Evolutionary conservation across 257 asterid genomes (phyloP), one percentile per base, ranked within the genome.

Genomic region (Craterostigma plantagineum): DNA sequence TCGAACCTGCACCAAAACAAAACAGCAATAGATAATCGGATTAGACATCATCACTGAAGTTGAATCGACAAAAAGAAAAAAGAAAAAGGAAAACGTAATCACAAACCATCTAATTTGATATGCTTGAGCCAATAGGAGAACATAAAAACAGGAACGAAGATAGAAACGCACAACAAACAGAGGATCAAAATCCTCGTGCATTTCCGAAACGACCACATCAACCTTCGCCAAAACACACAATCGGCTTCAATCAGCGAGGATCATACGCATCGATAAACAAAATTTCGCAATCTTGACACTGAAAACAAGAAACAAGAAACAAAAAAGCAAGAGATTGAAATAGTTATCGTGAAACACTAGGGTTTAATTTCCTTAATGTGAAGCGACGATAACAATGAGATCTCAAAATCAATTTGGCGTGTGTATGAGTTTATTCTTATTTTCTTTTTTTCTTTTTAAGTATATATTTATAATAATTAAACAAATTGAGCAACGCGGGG

Each of bases 181-280:
- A 90, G 92, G 95, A 90, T 75, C 63, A 63, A 67, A 57, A 73
- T 77, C 92, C 95, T 79, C 86, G 78, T 63, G 63, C 75, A 60
- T 48, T 59, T 68, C 35, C 72, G 80, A 60, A 61, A 63, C 59
- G 52, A 60, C 91, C 54, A 79, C 95, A 79, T 90, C 74, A 67
- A 58, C 49, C 48, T 42, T 39, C 44, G 11, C 47, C 30, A 23
- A 23, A 23, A 23, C 10, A n/a, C 43, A 34, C 12, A 49, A 52
- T 48, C 51, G 51, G 34, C 57, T 49, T 18, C 30, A 54, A 54
- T 43, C 57, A 30, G 27, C 54, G 30, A 23, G 30, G 41, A 60
- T 54, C 68, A 56, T 17, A 60, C 35, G 58, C 73, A 61, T 69
- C 72, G 64, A 48, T 18, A 45, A 47, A 23, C 44, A 10, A 33